Conservation (phyloP, 2,329 filamentous ascomycete species). For the Colletotrichum somersetense region DNA sequence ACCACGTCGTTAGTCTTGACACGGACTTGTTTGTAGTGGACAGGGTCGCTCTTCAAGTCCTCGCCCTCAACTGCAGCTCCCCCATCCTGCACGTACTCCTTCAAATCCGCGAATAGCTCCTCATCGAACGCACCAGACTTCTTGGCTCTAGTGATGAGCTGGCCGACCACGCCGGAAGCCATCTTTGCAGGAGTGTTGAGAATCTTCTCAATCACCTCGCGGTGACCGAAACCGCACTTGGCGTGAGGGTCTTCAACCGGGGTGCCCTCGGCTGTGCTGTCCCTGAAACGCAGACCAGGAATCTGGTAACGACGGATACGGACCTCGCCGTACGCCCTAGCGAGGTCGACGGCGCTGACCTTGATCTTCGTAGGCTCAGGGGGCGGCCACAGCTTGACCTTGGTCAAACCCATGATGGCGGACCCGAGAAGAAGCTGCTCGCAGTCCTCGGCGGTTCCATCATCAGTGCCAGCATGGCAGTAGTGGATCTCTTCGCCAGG, state of each 20-base stretch:
- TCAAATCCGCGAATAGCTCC: constrained; percentile 36
- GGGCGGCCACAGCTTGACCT: constrained; percentile 32
- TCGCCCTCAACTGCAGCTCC: constrained; percentile 36
- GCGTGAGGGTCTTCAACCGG: constrained; percentile 32
- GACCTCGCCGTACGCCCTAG: constrained; percentile 33
- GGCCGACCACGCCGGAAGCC: constrained; percentile 27
- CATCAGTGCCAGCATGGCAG: constrained; percentile 38
- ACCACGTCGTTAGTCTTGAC: constrained; percentile 11
- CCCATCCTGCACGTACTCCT: constrained; percentile 38
- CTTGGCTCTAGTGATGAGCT: constrained; percentile 37
- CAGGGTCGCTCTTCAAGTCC: constrained; percentile 35
- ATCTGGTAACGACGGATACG: constrained; percentile 40
- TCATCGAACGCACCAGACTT: constrained; percentile 35
- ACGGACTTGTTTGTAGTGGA: constrained; percentile 39
- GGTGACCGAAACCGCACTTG: constrained; percentile 38
- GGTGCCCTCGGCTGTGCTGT: constrained; percentile 24
- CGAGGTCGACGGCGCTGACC: constrained; percentile 40
- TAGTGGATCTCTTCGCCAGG: constrained; percentile 36
- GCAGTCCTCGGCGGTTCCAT: constrained; percentile 38
- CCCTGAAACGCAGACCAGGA: constrained; percentile 37
- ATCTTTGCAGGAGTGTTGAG: constrained; percentile 39
- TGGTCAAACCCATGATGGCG: constrained; percentile 40
- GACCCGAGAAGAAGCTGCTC: constrained; percentile 39
- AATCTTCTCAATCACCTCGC: constrained; percentile 37
- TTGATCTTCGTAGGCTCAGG: constrained; percentile 35